A percentile compares a stretch with the other conserved stretches of the same genome.
Conservation (phyloP, 257 asterid species). For the Verbascum thapsus region DNA sequence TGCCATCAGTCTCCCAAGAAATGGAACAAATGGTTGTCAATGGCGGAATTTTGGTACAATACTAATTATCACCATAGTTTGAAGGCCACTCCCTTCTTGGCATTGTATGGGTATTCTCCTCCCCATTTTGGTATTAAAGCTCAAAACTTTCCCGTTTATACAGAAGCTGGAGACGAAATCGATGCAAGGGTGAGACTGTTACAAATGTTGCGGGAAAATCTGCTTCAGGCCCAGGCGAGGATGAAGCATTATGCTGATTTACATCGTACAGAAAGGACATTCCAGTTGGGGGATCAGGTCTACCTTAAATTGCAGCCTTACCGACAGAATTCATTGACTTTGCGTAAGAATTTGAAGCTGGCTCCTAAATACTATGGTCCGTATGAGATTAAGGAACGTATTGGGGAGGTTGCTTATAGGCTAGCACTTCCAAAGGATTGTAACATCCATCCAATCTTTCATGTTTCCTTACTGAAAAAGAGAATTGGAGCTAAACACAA, state of each 20-base stretch:
- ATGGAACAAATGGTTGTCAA: not conserved
- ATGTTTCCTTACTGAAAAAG: slow-evolving; percentile 1
- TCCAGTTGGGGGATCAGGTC: slow-evolving; percentile 2
- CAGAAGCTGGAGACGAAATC: not conserved
- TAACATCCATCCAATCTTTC: not conserved
- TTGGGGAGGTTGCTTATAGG: not conserved
- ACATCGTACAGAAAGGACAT: not conserved
- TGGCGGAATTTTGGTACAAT: not conserved
- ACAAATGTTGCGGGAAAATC: not conserved
- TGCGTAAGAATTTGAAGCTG: not conserved
- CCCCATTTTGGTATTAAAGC: not conserved
- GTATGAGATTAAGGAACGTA: not conserved
- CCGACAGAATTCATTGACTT: not conserved
- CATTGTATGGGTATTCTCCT: not conserved
- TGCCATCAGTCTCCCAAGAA: not conserved
- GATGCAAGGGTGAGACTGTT: not conserved
- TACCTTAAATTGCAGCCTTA: not conserved
- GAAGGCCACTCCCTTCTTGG: not conserved
- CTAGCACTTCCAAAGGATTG: not conserved
- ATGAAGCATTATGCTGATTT: not conserved
- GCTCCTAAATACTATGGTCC: not conserved
- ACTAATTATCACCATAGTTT: not conserved
- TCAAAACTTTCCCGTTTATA: rapidly evolving
- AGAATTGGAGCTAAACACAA: not conserved
- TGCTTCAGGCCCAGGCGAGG: not conserved